Conservation (phyloP, 2,329 filamentous ascomycete species). For the Fusarium beomiforme region DNA sequence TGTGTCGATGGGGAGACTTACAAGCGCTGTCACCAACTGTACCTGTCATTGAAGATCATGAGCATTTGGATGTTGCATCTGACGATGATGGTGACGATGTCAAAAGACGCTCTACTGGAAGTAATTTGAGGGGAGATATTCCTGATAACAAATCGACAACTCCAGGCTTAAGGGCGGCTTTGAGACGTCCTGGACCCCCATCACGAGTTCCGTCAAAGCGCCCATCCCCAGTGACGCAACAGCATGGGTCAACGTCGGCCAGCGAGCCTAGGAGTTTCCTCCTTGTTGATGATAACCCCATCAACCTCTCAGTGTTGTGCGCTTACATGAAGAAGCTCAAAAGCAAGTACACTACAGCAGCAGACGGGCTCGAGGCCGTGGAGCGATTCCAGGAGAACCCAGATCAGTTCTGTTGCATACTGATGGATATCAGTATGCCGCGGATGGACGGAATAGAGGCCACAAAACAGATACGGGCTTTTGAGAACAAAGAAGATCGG, state of each 20-base stretch:
- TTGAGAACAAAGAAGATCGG: slow-evolving; percentile 56
- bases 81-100: background rate
- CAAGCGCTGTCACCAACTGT: slow-evolving; percentile 12
- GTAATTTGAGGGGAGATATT: background rate
- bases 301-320: slow-evolving; percentile 38
- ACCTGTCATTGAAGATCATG: background rate
- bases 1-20: slow-evolving; percentile 42
- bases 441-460: slow-evolving; percentile 63
- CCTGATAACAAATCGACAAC: background rate
- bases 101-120: background rate
- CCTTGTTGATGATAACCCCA: slow-evolving; percentile 36
- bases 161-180: background rate
- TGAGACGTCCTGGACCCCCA: slow-evolving; percentile 5
- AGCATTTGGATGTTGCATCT: background rate
- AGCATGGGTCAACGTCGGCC: background rate
- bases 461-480: slow-evolving; percentile 58
- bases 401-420: slow-evolving; percentile 44
- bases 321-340: slow-evolving; percentile 49
- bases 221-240: background rate
- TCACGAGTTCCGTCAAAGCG: background rate
- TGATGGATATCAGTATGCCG: slow-evolving; percentile 66
- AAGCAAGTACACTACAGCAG: slow-evolving; percentile 43
- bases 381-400: slow-evolving; percentile 42
- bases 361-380: slow-evolving; percentile 49
- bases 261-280: slow-evolving; percentile 20